Conservation (phyloP, 257 asterid genomes). For the Salvia miltiorrhiza region DNA sequence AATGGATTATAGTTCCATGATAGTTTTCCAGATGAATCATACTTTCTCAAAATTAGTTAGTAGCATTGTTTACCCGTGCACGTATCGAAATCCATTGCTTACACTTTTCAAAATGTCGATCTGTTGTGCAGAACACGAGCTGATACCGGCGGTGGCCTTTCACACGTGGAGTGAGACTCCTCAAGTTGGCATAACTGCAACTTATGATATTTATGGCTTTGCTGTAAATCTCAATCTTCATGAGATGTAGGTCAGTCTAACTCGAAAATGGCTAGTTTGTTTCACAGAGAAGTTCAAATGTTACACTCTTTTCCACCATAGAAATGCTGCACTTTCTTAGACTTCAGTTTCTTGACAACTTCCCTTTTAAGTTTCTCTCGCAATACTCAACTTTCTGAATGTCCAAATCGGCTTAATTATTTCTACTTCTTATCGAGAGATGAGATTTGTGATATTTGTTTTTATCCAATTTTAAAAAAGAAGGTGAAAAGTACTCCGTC, state of each 20-base stretch:
- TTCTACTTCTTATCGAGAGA: no score
- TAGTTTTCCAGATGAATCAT: background rate
- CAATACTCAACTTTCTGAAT: background rate
- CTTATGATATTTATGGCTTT: conserved; percentile 16
- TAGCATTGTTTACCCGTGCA: background rate
- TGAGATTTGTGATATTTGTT: no score
- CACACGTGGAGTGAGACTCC: conserved; percentile 53
- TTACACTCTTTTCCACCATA: background rate
- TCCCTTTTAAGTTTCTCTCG: background rate
- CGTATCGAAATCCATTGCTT: background rate
- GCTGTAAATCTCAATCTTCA: conserved; percentile 12
- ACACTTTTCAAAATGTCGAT: conserved; percentile 15
- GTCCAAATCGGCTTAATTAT: background rate
- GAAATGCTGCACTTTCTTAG: conserved; percentile 4
- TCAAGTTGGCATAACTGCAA: background rate
- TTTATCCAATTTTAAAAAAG: no score
- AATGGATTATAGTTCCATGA: background rate
- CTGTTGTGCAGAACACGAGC: conserved; percentile 64
- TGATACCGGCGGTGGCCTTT: conserved; percentile 77
- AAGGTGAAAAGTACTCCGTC: no score
- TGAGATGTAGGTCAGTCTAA: conserved; percentile 11
- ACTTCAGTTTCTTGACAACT: background rate
- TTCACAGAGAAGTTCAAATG: background rate
- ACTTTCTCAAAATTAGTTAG: background rate
- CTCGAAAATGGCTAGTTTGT: conserved; percentile 9